Evolutionary conservation across 2,329 filamentous ascomycete species (phyloP).

Genomic region (Colletotrichum tropicale): DNA sequence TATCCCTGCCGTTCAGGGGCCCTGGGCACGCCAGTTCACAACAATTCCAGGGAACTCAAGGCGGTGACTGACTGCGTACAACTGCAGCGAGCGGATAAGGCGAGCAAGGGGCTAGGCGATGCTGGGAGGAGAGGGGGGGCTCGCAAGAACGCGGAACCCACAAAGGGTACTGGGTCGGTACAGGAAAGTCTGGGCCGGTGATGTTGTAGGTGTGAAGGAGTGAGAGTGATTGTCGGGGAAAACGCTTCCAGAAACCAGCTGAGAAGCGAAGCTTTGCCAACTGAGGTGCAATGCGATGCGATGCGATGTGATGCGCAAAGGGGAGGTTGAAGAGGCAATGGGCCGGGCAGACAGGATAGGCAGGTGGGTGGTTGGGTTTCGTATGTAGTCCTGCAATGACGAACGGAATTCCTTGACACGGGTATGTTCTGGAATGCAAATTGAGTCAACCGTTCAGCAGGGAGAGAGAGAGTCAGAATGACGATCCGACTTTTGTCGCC

Average conservation of each 20-base stretch:
- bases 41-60: background rate
- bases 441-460: background rate
- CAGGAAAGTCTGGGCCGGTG: background rate
- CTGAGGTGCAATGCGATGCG: background rate
- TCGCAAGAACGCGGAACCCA: background rate
- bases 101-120: background rate
- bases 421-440: background rate
- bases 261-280: background rate
- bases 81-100: background rate
- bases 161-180: background rate
- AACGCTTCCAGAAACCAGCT: background rate
- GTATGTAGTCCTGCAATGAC: background rate
- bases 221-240: background rate
- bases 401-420: background rate
- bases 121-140: background rate
- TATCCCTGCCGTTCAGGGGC: background rate
- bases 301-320: background rate
- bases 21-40: background rate
- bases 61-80: constrained; percentile 11
- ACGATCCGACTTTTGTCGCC: background rate
- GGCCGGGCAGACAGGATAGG: background rate
- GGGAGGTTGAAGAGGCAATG: background rate
- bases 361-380: no score
- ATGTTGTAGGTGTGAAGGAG: background rate
- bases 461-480: background rate